Conservation (phyloP, 768 basidiomycete species). For the Hysterangium stoloniferum region DNA sequence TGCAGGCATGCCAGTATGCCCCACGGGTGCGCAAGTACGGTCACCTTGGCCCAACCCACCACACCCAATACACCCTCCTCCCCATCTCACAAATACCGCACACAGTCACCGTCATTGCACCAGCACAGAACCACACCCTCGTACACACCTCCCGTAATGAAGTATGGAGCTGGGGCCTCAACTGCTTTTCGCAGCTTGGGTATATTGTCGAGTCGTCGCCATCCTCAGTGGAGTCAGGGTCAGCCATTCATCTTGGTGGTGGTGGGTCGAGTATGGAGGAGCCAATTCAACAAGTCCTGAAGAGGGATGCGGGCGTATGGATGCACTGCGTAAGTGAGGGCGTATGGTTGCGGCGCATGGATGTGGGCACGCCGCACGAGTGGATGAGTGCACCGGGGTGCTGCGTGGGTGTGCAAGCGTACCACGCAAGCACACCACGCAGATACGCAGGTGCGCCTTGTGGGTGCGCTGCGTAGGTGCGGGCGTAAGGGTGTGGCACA, state of each 20-base stretch:
- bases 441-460: too few relatives aligned
- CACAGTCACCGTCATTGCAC: constrained; percentile 57
- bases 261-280: constrained; percentile 40
- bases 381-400: too few relatives aligned
- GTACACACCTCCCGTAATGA: constrained; percentile 75
- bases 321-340: too few relatives aligned
- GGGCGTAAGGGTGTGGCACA: too few relatives aligned
- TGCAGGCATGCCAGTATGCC: too few relatives aligned
- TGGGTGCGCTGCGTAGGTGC: too few relatives aligned
- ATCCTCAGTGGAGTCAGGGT: constrained; percentile 1
- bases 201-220: constrained; percentile 59
- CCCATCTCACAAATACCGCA: constrained; percentile 51
- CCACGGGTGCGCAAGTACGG: not conserved
- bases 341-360: too few relatives aligned
- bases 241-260: constrained; percentile 14
- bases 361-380: too few relatives aligned
- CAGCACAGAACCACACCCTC: constrained; percentile 94
- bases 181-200: constrained; percentile 84
- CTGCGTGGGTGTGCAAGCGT: too few relatives aligned
- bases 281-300: constrained; percentile 66
- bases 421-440: too few relatives aligned
- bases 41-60: constrained; percentile 67
- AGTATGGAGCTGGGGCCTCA: constrained; percentile 85
- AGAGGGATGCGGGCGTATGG: constrained; percentile 61
- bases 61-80: constrained; percentile 70